These are phyloP conservation scores for Eucalyptus tenuipes DNA, from an alignment of 345 rosid genomes.

Conservation along the genomic window DNA sequence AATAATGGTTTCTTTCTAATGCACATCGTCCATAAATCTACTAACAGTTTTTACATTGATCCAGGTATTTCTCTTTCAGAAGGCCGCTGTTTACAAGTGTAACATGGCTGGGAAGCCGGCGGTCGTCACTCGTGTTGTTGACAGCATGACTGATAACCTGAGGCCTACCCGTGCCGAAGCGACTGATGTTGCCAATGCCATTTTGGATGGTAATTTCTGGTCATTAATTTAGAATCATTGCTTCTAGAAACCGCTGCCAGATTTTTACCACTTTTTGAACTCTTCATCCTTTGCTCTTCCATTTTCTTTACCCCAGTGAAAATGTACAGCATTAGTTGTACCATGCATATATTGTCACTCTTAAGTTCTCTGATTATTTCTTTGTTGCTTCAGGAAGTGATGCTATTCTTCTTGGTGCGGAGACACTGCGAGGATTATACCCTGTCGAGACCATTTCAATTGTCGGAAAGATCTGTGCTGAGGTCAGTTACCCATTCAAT, in stretches of 20 bases:
- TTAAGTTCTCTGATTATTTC: not conserved
- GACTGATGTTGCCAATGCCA: constrained; percentile 98
- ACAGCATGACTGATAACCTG: constrained; percentile 94
- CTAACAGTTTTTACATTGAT: not conserved
- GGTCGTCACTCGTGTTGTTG: constrained; percentile 84
- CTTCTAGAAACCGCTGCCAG: not conserved
- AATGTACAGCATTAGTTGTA: not conserved
- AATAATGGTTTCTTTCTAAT: not conserved
- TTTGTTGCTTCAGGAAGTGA: constrained; percentile 51
- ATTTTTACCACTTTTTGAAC: not conserved
- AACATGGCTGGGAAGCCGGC: constrained; percentile 98
- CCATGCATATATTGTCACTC: not conserved
- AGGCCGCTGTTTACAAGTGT: constrained; percentile 82
- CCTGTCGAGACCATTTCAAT: constrained; percentile 78
- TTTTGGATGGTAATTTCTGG: constrained; percentile 65
- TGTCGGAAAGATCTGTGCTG: constrained; percentile 86
- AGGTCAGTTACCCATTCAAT: constrained; percentile 24
- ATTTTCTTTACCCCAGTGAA: not conserved
- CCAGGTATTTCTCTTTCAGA: constrained; percentile 92
- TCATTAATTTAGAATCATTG: not conserved
- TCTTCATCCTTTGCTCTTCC: not conserved
- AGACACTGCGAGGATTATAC: constrained; percentile 89
- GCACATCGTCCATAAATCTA: not conserved
- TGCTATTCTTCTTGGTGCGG: constrained; percentile 95
- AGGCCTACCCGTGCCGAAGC: constrained; percentile 99